Evolutionary conservation across 495 filamentous ascomycete genomes (phyloP), one percentile per base, ranked within the genome.

Genomic region (Echria macrotheca): DNA sequence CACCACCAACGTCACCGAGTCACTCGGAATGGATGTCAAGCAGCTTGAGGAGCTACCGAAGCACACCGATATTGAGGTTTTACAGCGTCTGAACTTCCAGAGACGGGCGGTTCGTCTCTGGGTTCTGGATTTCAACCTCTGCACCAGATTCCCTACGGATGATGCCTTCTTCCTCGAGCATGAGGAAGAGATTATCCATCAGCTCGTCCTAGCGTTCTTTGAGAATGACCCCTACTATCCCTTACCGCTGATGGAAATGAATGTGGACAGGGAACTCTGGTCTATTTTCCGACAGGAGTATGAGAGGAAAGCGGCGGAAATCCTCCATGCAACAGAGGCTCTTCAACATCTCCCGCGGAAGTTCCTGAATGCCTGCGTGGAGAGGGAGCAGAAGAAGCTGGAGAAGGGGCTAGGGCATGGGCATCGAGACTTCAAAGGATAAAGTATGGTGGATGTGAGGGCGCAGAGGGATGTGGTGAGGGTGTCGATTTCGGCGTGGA

Each of bases 141-240:
- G 53, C 47, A 55, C 7, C 18, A 19, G 44, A 22, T 35, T 41
- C n/a, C 14, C 24, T 2, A 33, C 19, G 47, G 36, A 50, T 12
- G 44, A 49, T 9, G n/a, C n/a, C 19, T 22, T 43, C 15, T 11
- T 42, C 11, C 8, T 47, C 11, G 37, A 47, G 44, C 23, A 48
- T 19, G 19, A 32, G 28, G 39, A 38, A 17, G 44, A 31, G 17
- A 1, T 53, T 2, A 17, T 53, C 10, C 10, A 14, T 31, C 42
- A 50, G 47, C n/a, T 55, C 24, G 53, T 55, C 5, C 12, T 47
- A 11, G 39, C 40, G 14, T 55, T 55, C 33, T 55, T 55, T 41
- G 52, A 49, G 28, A 55, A 55, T 18, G 52, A 55, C 22, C 52
- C 52, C 2, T 55, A 55, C 8, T 55, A 50, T 26, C 52, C 52